Conservation (phyloP, 805 yeast species). For the Priceomyces castillae region DNA sequence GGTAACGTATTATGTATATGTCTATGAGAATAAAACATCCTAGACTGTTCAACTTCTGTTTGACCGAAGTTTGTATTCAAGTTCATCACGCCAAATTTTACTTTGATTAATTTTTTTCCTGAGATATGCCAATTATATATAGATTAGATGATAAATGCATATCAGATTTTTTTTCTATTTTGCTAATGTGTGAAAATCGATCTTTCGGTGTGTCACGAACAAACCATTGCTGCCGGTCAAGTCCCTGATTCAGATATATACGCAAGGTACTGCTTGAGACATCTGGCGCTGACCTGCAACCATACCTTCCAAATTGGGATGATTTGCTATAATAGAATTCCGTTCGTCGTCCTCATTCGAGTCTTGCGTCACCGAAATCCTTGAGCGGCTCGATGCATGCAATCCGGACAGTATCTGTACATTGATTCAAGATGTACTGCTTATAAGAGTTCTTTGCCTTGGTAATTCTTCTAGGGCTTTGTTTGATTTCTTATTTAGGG, state of each 20-base stretch:
- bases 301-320: background rate
- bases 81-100: background rate
- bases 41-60: background rate
- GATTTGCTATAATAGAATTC: background rate
- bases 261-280: constrained; percentile 2
- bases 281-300: background rate
- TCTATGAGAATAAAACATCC: constrained; percentile 3
- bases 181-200: constrained; percentile 4
- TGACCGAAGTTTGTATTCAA: background rate
- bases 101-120: background rate
- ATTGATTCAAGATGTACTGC: background rate
- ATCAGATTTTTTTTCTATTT: constrained; percentile 3
- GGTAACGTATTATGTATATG: constrained; percentile 1
- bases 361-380: background rate
- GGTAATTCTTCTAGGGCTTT: background rate
- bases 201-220: constrained; percentile 4
- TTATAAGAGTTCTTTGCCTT: background rate
- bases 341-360: background rate
- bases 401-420: background rate
- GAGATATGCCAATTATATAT: constrained; percentile 3
- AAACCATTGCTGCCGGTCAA: constrained; percentile 1
- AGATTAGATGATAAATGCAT: constrained; percentile 3
- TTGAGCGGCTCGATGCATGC: background rate
- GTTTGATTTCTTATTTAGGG: background rate
- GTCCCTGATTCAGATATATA: constrained; percentile 5